Percentiles rank a stretch among this genome's conserved stretches.
Evolutionary conservation across 306 rosid genomes (phyloP).

Genomic region (Quercus bicolor): DNA sequence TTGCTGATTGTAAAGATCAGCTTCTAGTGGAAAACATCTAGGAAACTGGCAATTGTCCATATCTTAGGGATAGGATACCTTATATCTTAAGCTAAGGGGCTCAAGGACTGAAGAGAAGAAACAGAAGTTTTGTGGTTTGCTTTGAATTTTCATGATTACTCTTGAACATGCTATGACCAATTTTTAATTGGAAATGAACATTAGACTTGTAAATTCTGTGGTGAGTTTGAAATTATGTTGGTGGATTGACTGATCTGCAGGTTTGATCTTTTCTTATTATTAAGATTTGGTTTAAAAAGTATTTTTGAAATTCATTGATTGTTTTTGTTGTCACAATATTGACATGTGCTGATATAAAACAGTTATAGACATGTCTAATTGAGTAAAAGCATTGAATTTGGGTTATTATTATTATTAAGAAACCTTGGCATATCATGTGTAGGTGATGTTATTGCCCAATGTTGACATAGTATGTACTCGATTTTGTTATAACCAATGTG

Average conservation of each 20-base stretch:
- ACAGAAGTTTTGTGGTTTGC: not conserved
- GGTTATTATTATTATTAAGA: not conserved
- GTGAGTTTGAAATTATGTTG: not conserved
- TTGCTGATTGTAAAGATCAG: not conserved
- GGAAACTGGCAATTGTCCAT: not conserved
- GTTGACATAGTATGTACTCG: not conserved
- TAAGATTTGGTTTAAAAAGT: not conserved
- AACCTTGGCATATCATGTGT: not conserved
- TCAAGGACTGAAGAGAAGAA: not conserved
- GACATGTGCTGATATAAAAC: not conserved
- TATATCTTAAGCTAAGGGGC: not conserved
- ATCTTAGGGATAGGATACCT: not conserved
- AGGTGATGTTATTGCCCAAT: not conserved
- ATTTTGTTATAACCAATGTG: not conserved
- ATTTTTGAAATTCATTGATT: not conserved
- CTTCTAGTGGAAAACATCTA: not conserved
- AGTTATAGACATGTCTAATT: not conserved
- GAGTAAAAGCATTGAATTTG: not conserved
- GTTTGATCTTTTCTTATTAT: not conserved
- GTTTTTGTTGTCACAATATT: not conserved
- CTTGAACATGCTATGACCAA: not conserved
- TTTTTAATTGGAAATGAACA: not conserved
- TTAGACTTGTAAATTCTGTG: not conserved
- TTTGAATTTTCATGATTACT: not conserved
- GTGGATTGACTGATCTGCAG: not conserved